Evolutionary conservation across 345 rosid species (phyloP), one percentile per base, ranked within the genome.

Genomic region (Rhizophora apiculata): DNA sequence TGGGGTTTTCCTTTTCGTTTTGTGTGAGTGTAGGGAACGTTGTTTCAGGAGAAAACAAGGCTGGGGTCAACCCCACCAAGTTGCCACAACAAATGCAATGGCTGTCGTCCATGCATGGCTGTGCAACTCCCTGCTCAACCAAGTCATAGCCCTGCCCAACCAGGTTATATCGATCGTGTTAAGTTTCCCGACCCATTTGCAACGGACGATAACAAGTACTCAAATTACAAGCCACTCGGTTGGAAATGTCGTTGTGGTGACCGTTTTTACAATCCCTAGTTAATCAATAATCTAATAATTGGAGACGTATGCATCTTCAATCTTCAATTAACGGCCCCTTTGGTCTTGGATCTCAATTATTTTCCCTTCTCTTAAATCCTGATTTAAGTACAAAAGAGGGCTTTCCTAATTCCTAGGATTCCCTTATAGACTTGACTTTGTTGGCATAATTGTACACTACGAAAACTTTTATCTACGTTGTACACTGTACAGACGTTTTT

Each of bases 41-140:
- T 74, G 53, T 72, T 78, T 11, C 93, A 86, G 67, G 93, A 82
- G 63, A 88, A 89, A 81, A 80, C 91, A 11, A 84, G 98, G 78
- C 70, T 94, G 68, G 98, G 98, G 27, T 94, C 97, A 2, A 87
- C 79, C 2, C 97, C 96, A 37, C 98, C 98, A 5, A 89, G 97
- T 66, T 91, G 98, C 73, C 89, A 88, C 85, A 91, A 80, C 82
- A 89, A 88, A 74, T 94, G 98, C 81, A 94, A 81, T 60, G 69
- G 78, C 1, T 94, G 98, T 55, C 97, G 89, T 72, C 97, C 98
- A 6, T 94, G 98, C 88, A 84, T 79, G 85, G 92, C 97, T 6
- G 88, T 85, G 63, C 97, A 88, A 72, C 91, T 91, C 3, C 96
- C 97, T 0, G 76, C 86, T 2, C 46, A 78, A 13, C 97, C 91